Conservation (phyloP, 164 flowering plant species). For the Saururus chinensis region DNA sequence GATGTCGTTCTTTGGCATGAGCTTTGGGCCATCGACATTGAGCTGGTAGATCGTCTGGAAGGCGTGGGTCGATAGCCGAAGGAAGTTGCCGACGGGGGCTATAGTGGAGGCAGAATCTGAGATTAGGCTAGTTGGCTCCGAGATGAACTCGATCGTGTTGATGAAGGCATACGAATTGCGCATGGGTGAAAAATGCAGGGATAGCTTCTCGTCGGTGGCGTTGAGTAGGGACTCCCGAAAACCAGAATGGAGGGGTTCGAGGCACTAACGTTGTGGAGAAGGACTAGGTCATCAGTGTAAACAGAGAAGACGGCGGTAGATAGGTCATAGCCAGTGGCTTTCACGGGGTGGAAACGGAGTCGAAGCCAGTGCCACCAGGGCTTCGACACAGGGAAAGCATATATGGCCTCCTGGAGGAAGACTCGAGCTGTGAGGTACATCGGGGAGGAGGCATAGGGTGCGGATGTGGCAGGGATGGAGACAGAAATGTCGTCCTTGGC, state of each 20-base stretch:
- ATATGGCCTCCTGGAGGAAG: too few species aligned
- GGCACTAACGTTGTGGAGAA: constrained; percentile 33
- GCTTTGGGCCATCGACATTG: constrained; percentile 52
- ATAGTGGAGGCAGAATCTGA: constrained; percentile 30
- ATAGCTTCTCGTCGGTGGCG: constrained; percentile 23
- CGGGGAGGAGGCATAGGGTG: constrained; percentile 10
- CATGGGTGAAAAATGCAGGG: too few species aligned
- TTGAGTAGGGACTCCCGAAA: constrained; percentile 53
- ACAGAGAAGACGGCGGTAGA: too few species aligned
- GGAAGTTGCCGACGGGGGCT: constrained; percentile 26
- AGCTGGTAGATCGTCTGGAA: constrained; percentile 37
- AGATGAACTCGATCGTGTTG: constrained; percentile 64
- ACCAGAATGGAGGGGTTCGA: constrained; percentile 9
- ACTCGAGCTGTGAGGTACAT: constrained; percentile 17
- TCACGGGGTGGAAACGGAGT: too few species aligned
- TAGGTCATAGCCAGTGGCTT: too few species aligned
- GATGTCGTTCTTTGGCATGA: constrained; percentile 50
- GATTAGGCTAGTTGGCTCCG: constrained; percentile 49
- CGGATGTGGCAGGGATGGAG: constrained; percentile 4
- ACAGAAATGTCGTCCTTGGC: too few species aligned
- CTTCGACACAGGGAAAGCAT: too few species aligned
- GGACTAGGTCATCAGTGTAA: constrained; percentile 29
- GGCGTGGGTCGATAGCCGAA: constrained; percentile 23
- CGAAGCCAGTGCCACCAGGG: too few species aligned
- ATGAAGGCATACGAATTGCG: constrained; percentile 47